Base-by-base conservation (phyloP, 805 yeast genomes). In the Starmerella sirachaensis region DNA sequence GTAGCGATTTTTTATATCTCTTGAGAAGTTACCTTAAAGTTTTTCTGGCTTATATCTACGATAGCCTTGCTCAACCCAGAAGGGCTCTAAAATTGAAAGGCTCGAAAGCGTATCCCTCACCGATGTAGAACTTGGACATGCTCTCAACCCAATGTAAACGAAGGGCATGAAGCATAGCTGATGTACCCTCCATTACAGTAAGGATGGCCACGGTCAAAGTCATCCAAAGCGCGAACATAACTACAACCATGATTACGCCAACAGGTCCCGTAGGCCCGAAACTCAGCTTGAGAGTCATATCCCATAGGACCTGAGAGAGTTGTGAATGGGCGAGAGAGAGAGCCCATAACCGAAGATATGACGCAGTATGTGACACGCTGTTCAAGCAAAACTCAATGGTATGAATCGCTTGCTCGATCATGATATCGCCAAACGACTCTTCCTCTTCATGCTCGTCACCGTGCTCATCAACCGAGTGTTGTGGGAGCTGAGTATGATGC, bases 81-180 rank as follows among this genome's bases (percentile, higher is more conserved):
- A 34, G 16, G 14, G 32, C 35, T 8, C 29, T 24, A 45, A 88
- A 85, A 4, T 78, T 70, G 56, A 84, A 91, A n/a, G 98, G 97
- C 48, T 72, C 76, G 57, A 82, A 91, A 5, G 86, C 74, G 49
- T 74, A 68, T 43, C 99, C 99, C 60, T 88, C 97, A 58, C 99
- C 99, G 56, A 81, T 91, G 54, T 86, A 91, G 64, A 79, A 93
- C 65, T 91, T 91, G 45, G 95, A 84, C 99, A 91, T 91, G 19
- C 95, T 78, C 65, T 91, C 99, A 46, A 91, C 98, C 99, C 99
- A 91, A 60, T 91, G 98, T 56, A 91, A 71, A 68, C 99, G 82
- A 56, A 91, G 70, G n/a, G 96, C 80, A 62, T 91, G 99, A 56
- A 91, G 71, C 98, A 91, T 91, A 24, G 98, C 98, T 18, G 96